Evolutionary conservation across 352 stramenopile genomes (phyloP).

Genomic region (Phytophthora pini): DNA sequence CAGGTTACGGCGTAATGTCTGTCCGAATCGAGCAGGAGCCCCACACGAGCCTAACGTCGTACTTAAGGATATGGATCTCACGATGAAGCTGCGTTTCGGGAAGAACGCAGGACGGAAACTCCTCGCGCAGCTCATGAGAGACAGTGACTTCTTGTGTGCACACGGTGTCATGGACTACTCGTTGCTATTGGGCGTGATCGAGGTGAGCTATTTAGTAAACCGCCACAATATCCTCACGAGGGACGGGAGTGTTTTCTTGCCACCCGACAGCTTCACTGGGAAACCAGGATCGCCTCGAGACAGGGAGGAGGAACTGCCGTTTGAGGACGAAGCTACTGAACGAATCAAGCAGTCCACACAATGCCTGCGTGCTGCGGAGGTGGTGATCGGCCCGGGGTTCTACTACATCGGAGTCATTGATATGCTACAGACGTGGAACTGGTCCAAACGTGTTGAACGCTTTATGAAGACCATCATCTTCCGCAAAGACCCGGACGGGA

Average conservation of each 20-base stretch:
- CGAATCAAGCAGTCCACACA: constrained; percentile 68
- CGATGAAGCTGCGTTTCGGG: constrained; percentile 73
- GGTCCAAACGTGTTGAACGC: constrained; percentile 72
- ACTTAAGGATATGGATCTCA: constrained; percentile 85
- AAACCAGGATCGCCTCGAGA: constrained; percentile 14
- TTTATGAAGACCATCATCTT: constrained; percentile 77
- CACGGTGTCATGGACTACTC: constrained; percentile 89
- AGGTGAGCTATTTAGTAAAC: constrained; percentile 81
- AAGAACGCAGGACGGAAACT: constrained; percentile 49
- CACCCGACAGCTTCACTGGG: constrained; percentile 16
- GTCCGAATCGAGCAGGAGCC: constrained; percentile 60
- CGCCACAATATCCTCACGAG: constrained; percentile 71
- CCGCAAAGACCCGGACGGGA: constrained; percentile 71
- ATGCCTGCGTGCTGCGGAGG: constrained; percentile 70
- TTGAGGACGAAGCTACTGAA: constrained; percentile 3
- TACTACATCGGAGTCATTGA: constrained; percentile 92
- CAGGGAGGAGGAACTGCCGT: constrained; percentile 25
- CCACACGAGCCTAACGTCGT: constrained; percentile 78
- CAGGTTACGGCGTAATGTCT: constrained; percentile 47
- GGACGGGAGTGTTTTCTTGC: constrained; percentile 62
- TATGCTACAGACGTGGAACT: constrained; percentile 86
- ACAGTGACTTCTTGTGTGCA: constrained; percentile 75
- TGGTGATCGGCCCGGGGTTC: constrained; percentile 82
- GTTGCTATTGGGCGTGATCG: constrained; percentile 78
- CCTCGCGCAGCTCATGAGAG: constrained; percentile 67